These are phyloP conservation scores for Phoma herbarum DNA, from an alignment of 2,329 filamentous ascomycete species.

Conservation along the genomic window DNA sequence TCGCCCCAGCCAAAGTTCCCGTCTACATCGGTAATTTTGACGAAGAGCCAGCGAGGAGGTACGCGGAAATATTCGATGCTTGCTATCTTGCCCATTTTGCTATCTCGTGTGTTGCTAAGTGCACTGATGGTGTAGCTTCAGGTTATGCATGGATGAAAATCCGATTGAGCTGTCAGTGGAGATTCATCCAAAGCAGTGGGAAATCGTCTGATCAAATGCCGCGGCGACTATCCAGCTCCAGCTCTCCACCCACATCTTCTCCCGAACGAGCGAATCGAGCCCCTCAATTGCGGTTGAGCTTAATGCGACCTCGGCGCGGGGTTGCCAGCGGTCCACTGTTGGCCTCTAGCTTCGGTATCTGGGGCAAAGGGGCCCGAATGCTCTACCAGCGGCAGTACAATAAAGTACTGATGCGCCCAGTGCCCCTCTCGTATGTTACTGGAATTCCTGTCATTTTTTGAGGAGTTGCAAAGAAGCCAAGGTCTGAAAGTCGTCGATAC, in stretches of 20 bases:
- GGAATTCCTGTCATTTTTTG: neutral
- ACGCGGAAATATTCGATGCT: constrained; percentile 78
- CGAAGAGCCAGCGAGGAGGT: constrained; percentile 78
- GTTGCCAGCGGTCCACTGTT: constrained; percentile 33
- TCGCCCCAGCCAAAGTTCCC: constrained; percentile 77
- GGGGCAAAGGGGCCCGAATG: constrained; percentile 38
- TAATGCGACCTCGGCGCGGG: constrained; percentile 33
- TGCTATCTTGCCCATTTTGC: constrained; percentile 68
- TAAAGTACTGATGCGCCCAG: constrained; percentile 20
- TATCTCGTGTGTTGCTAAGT: neutral
- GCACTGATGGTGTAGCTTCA: neutral
- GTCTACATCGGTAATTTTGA: constrained; percentile 75
- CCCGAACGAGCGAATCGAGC: constrained; percentile 8
- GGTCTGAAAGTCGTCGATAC: neutral
- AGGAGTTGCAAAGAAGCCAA: neutral
- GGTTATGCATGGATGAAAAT: neutral
- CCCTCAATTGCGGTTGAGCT: constrained; percentile 13
- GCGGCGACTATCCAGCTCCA: constrained; percentile 2
- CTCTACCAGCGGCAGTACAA: constrained; percentile 18
- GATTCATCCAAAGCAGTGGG: neutral
- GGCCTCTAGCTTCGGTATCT: constrained; percentile 38
- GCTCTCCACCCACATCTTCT: constrained; percentile 5
- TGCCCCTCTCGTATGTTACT: constrained; percentile 2
- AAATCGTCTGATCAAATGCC: constrained; percentile 5
- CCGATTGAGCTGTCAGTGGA: neutral